phyloP scores from a whole-genome alignment of 257 asterid species.

The Ligustrum vulgare region DNA sequence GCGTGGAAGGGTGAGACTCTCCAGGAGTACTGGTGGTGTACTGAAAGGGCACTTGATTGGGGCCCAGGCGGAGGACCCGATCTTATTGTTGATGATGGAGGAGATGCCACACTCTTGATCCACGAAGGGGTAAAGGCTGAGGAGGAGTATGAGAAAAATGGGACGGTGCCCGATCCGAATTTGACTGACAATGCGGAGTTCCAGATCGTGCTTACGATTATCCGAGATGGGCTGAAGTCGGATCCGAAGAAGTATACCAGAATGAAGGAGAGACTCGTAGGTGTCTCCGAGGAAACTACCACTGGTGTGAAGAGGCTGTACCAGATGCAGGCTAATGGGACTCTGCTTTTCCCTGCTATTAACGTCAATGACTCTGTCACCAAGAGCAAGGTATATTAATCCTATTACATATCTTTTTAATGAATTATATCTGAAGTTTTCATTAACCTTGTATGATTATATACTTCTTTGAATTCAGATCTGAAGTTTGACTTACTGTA shows the following conservation, averaged over 20 bases:
- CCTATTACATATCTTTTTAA: neutral
- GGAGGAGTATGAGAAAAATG: neutral
- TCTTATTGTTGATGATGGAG: slow-evolving; percentile 5
- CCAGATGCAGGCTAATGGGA: slow-evolving; percentile 3
- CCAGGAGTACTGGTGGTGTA: slow-evolving; percentile 6
- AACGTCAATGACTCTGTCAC: slow-evolving; percentile 2
- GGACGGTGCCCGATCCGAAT: neutral
- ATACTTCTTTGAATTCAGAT: neutral
- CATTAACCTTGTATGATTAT: neutral
- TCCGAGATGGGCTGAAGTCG: neutral
- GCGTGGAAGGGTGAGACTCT: slow-evolving; percentile 2
- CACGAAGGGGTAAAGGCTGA: neutral
- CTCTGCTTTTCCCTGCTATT: slow-evolving; percentile 7
- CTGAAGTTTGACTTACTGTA: neutral
- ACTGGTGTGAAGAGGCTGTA: slow-evolving; percentile 5
- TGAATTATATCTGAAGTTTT: neutral
- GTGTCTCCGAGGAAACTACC: slow-evolving; percentile 1
- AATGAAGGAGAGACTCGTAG: slow-evolving; percentile 3
- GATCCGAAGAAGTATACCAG: neutral
- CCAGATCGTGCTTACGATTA: neutral
- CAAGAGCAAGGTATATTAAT: slow-evolving; percentile 4
- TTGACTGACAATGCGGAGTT: neutral
- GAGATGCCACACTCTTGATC: neutral
- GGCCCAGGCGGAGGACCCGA: slow-evolving; percentile 1
- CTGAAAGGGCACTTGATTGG: slow-evolving; percentile 7